Conservation (phyloP, 306 rosid genomes). For the Pachyrhizus erosus region DNA sequence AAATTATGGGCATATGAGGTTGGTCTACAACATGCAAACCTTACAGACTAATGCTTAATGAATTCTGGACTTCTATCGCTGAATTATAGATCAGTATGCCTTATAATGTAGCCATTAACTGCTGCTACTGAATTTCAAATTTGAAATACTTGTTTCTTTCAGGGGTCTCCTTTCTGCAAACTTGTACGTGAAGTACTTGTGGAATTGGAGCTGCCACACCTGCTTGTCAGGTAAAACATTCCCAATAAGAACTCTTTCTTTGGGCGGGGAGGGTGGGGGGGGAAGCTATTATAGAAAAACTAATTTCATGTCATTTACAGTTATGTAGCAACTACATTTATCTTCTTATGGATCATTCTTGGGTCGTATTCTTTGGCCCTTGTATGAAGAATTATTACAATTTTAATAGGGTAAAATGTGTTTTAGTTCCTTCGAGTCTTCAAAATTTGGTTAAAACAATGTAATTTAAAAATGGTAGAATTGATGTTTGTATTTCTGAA, state of each 20-base stretch:
- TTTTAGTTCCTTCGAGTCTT: neutral
- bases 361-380: neutral
- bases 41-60: conserved; percentile 16
- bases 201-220: conserved; percentile 93
- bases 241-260: neutral
- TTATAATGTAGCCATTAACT: conserved; percentile 28
- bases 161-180: conserved; percentile 99
- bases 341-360: neutral
- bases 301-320: neutral
- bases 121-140: conserved; percentile 9
- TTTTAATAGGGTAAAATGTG: neutral
- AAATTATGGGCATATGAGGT: conserved; percentile 99
- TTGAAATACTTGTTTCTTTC: conserved; percentile 45
- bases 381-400: neutral
- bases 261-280: too few relatives aligned
- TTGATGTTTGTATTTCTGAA: neutral
- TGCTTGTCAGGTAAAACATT: conserved; percentile 61
- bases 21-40: conserved; percentile 33
- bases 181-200: conserved; percentile 91
- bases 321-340: neutral
- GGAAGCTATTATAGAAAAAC: neutral
- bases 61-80: conserved; percentile 9
- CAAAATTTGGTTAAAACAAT: neutral
- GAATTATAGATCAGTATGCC: conserved; percentile 24
- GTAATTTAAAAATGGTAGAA: neutral